Base-by-base conservation (phyloP, 345 rosid genomes). In the Eucalyptus urophylla region DNA sequence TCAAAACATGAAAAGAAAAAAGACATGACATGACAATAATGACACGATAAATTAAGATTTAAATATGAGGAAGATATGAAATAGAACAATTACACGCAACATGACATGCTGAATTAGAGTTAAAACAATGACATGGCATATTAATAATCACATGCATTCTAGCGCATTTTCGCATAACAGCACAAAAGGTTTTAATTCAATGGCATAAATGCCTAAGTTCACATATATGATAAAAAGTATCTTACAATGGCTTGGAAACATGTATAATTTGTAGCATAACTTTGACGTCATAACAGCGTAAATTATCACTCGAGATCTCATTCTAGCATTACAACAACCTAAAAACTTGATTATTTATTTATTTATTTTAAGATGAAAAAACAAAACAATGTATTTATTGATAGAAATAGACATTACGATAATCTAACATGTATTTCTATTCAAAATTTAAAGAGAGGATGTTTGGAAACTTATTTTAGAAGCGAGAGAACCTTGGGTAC, bases 71-170 rank as follows among this genome's bases (percentile, higher is more conserved):
- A n/a, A 14, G 5, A 65, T 11, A 60, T 9, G 31, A 1, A 27
- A 62, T 27, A 13, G 16, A 62, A 62, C 14, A 62, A 62, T 13
- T 60, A 29, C 69, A 53, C 1, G 58, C 25, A 53, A 53, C 16
- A 65, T 65, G 40, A 14, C 76, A 15, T 29, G 19, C 3, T 4
- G 1, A 65, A 65, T 65, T 4, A 65, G 4, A n/a, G 33, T 65
- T 6, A n/a, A n/a, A 65, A 65, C 10, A 65, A n/a, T 4, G 37
- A 65, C 17, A n/a, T 0, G 4, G 8, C 3, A n/a, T n/a, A 1
- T n/a, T 4, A n/a, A 65, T 65, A 65, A 65, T 65, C 11, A 65
- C 76, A 15, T 8, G 10, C 5, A 62, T 62, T 62, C 72, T 62
- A 14, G 19, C 11, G 5, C 37, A n/a, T n/a, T n/a, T 65, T 14